Evolutionary conservation across 768 basidiomycete species (phyloP), one percentile per base, ranked within the genome.

Genomic region (Leccinum subgranulosum): DNA sequence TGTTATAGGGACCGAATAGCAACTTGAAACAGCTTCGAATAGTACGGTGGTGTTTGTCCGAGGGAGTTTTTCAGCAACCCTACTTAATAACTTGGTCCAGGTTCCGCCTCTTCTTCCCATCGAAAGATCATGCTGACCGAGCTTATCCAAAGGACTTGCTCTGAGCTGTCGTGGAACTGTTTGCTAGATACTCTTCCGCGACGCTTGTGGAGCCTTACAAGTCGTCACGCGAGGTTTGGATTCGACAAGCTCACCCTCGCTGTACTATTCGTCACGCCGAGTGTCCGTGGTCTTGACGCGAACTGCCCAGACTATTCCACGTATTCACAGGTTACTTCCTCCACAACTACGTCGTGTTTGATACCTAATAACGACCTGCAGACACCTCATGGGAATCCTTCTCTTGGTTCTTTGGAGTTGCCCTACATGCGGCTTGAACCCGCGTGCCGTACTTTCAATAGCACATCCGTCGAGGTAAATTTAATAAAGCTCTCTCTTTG

Each of bases 361-460:
- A 52, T 23, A 3, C 19, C n/a, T 21, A 27, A 54, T 43, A 25
- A 28, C 33, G 17, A 55, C 31, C 21, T 55, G 39, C 55, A 88
- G 86, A 74, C 58, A 14, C 81, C 85, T 28, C 88, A 88, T 65
- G 86, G 83, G 2, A 77, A 77, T 34, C 75, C 75, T 36, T 90
- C 88, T 3, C 67, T 71, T 6, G 89, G 89, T 12, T 79, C 83
- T 23, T 71, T 90, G 58, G 76, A 74, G 4, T 71, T 90, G 56
- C 89, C 90, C 14, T 87, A 75, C 68, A 91, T 91, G 88, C 76
- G 89, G 28, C 89, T 88, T 31, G 75, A 76, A 45, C 82, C 81
- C 31, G 80, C 75, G 21, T 91, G 90, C 64, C 79, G 90, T 48
- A 90, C 90, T 1, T 92, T 90, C 73, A 87, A 84, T 56, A 89